Percentiles rank a stretch among this genome's conserved stretches.
These are phyloP conservation scores for Sambucus nigra DNA, from an alignment of 129 eudicot species.

Conservation along the genomic window DNA sequence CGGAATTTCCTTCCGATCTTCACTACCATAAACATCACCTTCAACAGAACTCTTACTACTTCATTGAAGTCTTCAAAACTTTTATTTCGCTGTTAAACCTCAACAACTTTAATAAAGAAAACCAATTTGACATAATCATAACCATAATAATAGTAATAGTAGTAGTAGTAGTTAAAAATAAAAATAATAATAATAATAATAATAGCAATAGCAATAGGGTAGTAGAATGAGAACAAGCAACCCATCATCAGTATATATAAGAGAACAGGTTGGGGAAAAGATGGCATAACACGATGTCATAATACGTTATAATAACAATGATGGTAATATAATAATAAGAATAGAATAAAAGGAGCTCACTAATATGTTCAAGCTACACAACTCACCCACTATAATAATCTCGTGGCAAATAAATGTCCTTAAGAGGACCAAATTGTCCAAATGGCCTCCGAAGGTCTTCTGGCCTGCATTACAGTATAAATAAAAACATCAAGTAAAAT, in stretches of 20 bases:
- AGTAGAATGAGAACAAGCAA: no score
- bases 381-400: constrained; percentile 91
- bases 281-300: no score
- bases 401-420: constrained; percentile 82
- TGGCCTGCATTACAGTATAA: constrained; percentile 38
- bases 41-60: constrained; percentile 69
- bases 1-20: constrained; percentile 61
- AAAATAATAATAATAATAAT: neutral
- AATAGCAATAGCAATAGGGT: no score
- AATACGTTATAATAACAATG: no score
- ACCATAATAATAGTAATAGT: no score
- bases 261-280: no score
- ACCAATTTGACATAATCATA: constrained; percentile 16
- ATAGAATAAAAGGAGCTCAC: neutral
- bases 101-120: constrained; percentile 34
- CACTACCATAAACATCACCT: constrained; percentile 56
- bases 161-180: neutral
- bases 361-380: neutral
- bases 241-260: no score
- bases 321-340: neutral
- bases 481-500: neutral
- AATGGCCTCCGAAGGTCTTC: constrained; percentile 80
- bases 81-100: constrained; percentile 53
- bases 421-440: constrained; percentile 73
- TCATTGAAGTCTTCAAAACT: constrained; percentile 51